These are phyloP conservation scores for Rhizoclosmatium sp. DNA, from an alignment of 192 early-diverging fungal species.

Conservation along the genomic window DNA sequence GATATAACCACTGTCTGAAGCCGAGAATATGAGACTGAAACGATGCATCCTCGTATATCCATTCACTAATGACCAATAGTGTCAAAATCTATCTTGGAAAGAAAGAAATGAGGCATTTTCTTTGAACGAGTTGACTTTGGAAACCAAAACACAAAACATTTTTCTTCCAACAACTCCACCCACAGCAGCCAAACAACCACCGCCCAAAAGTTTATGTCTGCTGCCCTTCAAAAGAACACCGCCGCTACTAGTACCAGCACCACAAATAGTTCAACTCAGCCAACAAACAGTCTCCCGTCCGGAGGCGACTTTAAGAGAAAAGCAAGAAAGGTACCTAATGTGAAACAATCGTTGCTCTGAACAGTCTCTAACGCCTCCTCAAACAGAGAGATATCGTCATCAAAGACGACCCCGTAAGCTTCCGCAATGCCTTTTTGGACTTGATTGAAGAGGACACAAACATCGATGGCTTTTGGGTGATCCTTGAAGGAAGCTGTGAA, in stretches of 20 bases:
- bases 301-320: slow-evolving; percentile 54
- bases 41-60: not conserved
- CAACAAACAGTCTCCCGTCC: slow-evolving; percentile 21
- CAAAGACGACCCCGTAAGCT: slow-evolving; percentile 74
- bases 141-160: too few relatives aligned
- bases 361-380: not conserved
- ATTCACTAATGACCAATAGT: too few relatives aligned
- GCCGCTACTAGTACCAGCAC: slow-evolving; percentile 34
- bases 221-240: slow-evolving; percentile 19
- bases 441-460: slow-evolving; percentile 64
- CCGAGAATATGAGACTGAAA: too few relatives aligned
- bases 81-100: not conserved
- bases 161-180: slow-evolving; percentile 1
- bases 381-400: slow-evolving; percentile 67
- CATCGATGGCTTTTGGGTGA: slow-evolving; percentile 75
- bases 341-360: not conserved
- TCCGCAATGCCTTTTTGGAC: slow-evolving; percentile 60
- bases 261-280: slow-evolving; percentile 29
- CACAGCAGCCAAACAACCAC: not conserved
- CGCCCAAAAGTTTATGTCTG: slow-evolving; percentile 20
- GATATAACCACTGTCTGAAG: too few relatives aligned
- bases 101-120: too few relatives aligned
- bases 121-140: too few relatives aligned
- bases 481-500: slow-evolving; percentile 83
- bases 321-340: slow-evolving; percentile 51